Percentiles rank a stretch among this genome's conserved stretches.
phyloP scores from a whole-genome alignment of 305 asterid species.

The Lippia alba region DNA sequence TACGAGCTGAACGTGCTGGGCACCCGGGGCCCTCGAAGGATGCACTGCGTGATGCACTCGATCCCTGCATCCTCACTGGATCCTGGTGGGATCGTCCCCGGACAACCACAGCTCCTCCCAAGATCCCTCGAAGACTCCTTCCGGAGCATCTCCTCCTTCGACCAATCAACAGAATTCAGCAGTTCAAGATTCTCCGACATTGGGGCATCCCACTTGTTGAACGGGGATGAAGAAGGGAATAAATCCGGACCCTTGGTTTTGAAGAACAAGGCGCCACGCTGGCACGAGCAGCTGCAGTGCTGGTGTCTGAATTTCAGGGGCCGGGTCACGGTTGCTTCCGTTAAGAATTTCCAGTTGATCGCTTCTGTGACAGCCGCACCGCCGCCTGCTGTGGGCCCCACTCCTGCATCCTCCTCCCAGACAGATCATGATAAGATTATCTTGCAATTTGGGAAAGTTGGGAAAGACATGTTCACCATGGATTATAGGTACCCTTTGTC shows the following conservation, averaged over 20 bases:
- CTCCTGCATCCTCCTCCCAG: conserved; percentile 34
- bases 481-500: conserved; percentile 69
- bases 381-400: conserved; percentile 35
- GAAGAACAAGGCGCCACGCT: conserved; percentile 62
- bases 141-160: conserved; percentile 71
- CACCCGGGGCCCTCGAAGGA: conserved; percentile 66
- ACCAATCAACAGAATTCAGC: conserved; percentile 79
- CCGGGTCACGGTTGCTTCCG: conserved; percentile 67
- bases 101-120: conserved; percentile 75
- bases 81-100: conserved; percentile 65
- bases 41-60: conserved; percentile 61
- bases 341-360: conserved; percentile 67
- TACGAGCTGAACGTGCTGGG: conserved; percentile 72
- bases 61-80: conserved; percentile 65
- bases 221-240: conserved; percentile 32
- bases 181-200: conserved; percentile 74
- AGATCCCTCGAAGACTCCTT: conserved; percentile 85
- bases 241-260: conserved; percentile 54
- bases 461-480: conserved; percentile 71
- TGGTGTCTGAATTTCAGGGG: conserved; percentile 73
- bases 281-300: conserved; percentile 72
- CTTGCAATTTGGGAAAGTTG: conserved; percentile 69
- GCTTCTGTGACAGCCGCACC: conserved; percentile 18
- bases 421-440: conserved; percentile 59
- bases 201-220: conserved; percentile 27